These are phyloP conservation scores for Decorospora gaudefroyi DNA, from an alignment of 2,329 filamentous ascomycete species.

Conservation along the genomic window DNA sequence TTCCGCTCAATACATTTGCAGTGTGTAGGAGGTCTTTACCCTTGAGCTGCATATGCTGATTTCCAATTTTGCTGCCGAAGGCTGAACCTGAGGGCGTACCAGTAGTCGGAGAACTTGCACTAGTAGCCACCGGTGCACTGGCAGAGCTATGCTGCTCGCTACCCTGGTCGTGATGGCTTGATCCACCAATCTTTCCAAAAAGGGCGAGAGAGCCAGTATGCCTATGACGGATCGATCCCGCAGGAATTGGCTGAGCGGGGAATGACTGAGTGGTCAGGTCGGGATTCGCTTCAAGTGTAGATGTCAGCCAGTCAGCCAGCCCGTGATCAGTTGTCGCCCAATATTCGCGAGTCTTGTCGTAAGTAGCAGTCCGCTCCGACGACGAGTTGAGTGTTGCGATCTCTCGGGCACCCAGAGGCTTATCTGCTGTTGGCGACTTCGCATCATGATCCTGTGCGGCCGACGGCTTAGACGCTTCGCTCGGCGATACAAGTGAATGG, in stretches of 20 bases:
- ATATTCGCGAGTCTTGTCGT: constrained; percentile 70
- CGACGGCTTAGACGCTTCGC: constrained; percentile 18
- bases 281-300: constrained; percentile 56
- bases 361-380: constrained; percentile 72
- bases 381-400: constrained; percentile 71
- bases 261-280: constrained; percentile 52
- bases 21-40: constrained; percentile 87
- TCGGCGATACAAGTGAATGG: constrained; percentile 7
- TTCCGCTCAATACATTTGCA: constrained; percentile 71
- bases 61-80: constrained; percentile 28
- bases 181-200: constrained; percentile 43
- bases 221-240: constrained; percentile 43
- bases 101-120: constrained; percentile 28
- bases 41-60: constrained; percentile 68
- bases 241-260: constrained; percentile 29
- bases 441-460: constrained; percentile 21
- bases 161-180: constrained; percentile 22
- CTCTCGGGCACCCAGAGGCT: constrained; percentile 68
- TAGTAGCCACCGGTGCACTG: constrained; percentile 36
- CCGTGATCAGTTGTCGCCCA: constrained; percentile 76
- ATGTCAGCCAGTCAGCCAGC: constrained; percentile 63
- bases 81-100: constrained; percentile 25
- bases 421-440: constrained; percentile 35
- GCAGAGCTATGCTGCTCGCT: constrained; percentile 30
- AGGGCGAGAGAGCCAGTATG: constrained; percentile 44